Conservation (phyloP, 148 eudicot species). For the Salicornia ramosissima region DNA sequence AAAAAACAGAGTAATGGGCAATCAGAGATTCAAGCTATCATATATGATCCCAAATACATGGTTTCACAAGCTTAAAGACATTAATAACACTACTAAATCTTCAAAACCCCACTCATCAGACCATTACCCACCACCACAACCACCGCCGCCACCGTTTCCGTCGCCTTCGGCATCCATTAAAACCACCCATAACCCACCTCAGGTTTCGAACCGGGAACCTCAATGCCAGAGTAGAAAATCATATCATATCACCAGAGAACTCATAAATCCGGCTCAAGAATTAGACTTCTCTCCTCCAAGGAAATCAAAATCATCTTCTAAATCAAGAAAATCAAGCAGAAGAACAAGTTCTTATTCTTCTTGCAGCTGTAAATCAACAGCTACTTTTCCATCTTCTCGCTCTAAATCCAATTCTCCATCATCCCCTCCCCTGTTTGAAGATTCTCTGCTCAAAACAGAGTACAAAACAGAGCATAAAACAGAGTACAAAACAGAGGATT, state of each 20-base stretch:
- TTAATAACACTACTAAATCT: conserved; percentile 22
- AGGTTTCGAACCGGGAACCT: conserved; percentile 4
- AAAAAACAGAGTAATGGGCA: conserved; percentile 34
- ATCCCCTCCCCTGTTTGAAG: conserved; percentile 12
- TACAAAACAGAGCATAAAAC: conserved; percentile 16
- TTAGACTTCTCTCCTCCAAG: conserved; percentile 25
- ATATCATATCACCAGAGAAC: conserved; percentile 65
- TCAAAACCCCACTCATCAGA: conserved; percentile 1
- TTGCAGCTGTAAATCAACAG: conserved; percentile 12
- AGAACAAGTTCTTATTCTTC: conserved; percentile 18
- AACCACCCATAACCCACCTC: neutral
- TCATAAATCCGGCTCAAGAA: conserved; percentile 17
- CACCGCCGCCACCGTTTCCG: conserved; percentile 23
- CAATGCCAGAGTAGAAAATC: conserved; percentile 31
- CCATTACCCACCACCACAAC: conserved; percentile 13
- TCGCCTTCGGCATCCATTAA: conserved; percentile 15
- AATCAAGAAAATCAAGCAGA: conserved; percentile 35
- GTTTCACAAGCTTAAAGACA: conserved; percentile 50
- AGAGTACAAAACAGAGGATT: conserved; percentile 17
- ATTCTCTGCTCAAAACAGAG: conserved; percentile 20
- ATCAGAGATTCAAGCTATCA: conserved; percentile 37
- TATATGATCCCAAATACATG: conserved; percentile 55
- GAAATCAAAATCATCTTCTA: conserved; percentile 23
- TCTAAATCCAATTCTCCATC: conserved; percentile 19
- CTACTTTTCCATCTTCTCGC: neutral